Percentiles rank a stretch among this genome's conserved stretches.
Conservation (phyloP, 148 eudicot genomes). For the Rhododendron molle region DNA sequence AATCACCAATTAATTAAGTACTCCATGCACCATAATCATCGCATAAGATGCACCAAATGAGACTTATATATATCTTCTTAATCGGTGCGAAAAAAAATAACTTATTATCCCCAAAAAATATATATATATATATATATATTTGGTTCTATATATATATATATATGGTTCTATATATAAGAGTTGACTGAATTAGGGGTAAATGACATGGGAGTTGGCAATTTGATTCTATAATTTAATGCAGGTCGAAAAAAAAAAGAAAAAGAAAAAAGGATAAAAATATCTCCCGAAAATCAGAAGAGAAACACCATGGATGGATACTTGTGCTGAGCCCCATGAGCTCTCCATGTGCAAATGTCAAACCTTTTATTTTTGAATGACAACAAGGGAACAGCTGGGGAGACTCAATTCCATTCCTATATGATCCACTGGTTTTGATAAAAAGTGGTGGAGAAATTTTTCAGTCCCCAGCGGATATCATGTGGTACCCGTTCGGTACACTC, state of each 20-base stretch:
- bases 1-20: not conserved
- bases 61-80: not conserved
- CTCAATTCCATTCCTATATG: slow-evolving; percentile 5
- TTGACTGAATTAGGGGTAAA: not conserved
- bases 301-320: not conserved
- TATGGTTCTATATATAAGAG: not conserved
- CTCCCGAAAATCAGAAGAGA: not conserved
- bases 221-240: not conserved
- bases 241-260: not conserved
- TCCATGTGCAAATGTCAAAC: slow-evolving; percentile 25
- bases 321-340: slow-evolving; percentile 12
- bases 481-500: too few relatives aligned
- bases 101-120: not conserved
- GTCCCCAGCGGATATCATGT: too few relatives aligned
- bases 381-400: slow-evolving; percentile 6
- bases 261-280: not conserved
- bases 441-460: not conserved
- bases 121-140: not conserved
- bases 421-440: not conserved
- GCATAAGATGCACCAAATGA: not conserved
- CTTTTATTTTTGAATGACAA: slow-evolving; percentile 6
- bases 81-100: not conserved
- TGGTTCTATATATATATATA: not conserved
- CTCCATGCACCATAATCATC: not conserved
- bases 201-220: not conserved